Evolutionary conservation across 2,329 filamentous ascomycete genomes (phyloP).

Genomic region (Neofusicoccum laricinum): DNA sequence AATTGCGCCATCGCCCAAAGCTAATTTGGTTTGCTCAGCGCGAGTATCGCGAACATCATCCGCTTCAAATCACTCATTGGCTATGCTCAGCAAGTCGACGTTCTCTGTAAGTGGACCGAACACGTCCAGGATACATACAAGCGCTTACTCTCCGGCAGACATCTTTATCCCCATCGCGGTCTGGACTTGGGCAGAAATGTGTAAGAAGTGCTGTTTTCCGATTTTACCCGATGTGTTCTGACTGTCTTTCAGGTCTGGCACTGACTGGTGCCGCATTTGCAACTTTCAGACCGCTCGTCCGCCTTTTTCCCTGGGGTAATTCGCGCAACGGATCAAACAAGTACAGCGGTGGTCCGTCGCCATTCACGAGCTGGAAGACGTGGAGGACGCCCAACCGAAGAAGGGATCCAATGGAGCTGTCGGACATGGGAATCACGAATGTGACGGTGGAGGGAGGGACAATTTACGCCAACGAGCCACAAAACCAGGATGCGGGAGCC

Average conservation of each 20-base stretch:
- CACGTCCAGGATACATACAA: not conserved
- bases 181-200: not conserved
- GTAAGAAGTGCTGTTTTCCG: not conserved
- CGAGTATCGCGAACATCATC: constrained; percentile 2
- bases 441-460: not conserved
- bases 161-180: not conserved
- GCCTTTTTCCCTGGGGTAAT: not conserved
- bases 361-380: not conserved
- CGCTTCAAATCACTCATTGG: not conserved
- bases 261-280: not conserved
- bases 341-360: not conserved
- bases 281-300: constrained; percentile 1
- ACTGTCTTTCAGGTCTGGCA: not conserved
- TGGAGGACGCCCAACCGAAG: not conserved
- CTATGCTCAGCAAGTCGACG: not conserved
- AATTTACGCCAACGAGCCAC: not conserved
- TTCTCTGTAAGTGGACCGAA: not conserved
- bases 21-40: not conserved
- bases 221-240: no score
- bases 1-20: no score
- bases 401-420: not conserved
- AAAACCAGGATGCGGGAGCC: not conserved
- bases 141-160: not conserved
- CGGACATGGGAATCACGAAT: not conserved
- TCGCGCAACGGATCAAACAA: not conserved